Base-by-base conservation (phyloP, 2,329 filamentous ascomycete species). In the Colletotrichum tropicicola region DNA sequence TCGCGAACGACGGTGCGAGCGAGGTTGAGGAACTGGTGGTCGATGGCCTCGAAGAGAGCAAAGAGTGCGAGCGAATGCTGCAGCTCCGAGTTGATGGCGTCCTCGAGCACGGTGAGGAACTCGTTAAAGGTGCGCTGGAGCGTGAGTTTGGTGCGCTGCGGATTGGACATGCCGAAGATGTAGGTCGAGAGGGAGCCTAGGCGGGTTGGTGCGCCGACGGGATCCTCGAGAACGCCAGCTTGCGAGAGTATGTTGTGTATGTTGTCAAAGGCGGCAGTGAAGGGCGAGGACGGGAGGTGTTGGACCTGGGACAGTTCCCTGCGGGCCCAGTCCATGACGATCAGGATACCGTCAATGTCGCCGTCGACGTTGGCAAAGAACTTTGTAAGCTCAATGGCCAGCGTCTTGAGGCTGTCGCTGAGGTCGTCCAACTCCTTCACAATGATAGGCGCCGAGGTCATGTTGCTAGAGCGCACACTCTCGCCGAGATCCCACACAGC, bases 321-420 rank as follows among this genome's bases (percentile, higher is more conserved):
- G 73, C 91, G 91, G 13, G 93, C 92, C 95, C 95, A 98, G 74
- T 97, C 93, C 94, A 98, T 98, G 54, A 97, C 93, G 66, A 96
- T 91, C 35, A 98, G 85, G 70, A 98, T 97, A 65, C 91, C 91
- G 75, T 98, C 95, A 71, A 98, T 92, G 73, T 98, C 95, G 25
- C 93, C 92, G 72, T 98, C 93, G 12, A 98, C 93, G 69, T 94
- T 93, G 54, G 94, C 92, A 76, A 98, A 97, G 82, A 98, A 98
- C 72, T 91, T 90, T 7, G 92, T 97, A 70, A 98, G 86, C 75
- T 97, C 94, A 15, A 94, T 84, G 1, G 93, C 92, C 23, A 98
- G 83, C 3, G 89, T 90, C 78, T 95, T 97, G 66, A 98, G 86
- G 58, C 89, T 94, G 68, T 97, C 93, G 68, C 92, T 94, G 37